Evolutionary conservation across 129 eudicot species (phyloP), one percentile per base, ranked within the genome.

Genomic region (Escallonia herrerae): DNA sequence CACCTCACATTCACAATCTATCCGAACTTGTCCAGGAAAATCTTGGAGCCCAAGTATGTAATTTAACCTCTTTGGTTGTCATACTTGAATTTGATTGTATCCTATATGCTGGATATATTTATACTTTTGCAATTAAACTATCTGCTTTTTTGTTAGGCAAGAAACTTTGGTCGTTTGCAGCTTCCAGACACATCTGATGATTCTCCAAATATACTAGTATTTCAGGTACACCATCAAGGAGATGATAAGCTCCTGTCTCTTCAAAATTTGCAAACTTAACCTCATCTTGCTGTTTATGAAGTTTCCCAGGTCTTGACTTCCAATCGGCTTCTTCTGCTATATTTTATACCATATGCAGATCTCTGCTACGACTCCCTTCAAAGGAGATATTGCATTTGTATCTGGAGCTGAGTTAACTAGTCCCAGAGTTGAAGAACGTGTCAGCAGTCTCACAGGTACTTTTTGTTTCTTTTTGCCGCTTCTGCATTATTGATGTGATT

Each of bases 1-100:
- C 97, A 3, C 90, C 76, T 73, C 91, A 83, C 69, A 60, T 94
- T 74, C 95, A 89, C 79, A 94, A 94, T 82, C 76, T 94, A 63
- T 89, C 99, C 50, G 95, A 94, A 57, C 68, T 86, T 63, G 93
- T 94, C 72, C 86, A 77, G 68, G 76, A 72, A 65, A 76, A 80
- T 72, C 82, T 94, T 51, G 95, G 74, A n/a, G 70, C 52, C 50
- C 95, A 89, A 62, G 99, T 89, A 79, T 58, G 71, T 62, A 58
- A 41, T 50, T 10, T 55, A 7, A 11, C 55, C 54, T 43, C 38
- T 40, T 46, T 56, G 38, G 54, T 40, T 64, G 43, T 3, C 53
- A 38, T 15, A 11, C 48, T 52, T 44, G 43, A 9, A 10, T 37
- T 68, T 68, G 8, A 41, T 56, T 8, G 60, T 22, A 22, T 22